A percentile compares a stretch with the other conserved stretches of the same genome.
Evolutionary conservation across 179 eudicot species (phyloP).

Genomic region (Beta corolliflora): DNA sequence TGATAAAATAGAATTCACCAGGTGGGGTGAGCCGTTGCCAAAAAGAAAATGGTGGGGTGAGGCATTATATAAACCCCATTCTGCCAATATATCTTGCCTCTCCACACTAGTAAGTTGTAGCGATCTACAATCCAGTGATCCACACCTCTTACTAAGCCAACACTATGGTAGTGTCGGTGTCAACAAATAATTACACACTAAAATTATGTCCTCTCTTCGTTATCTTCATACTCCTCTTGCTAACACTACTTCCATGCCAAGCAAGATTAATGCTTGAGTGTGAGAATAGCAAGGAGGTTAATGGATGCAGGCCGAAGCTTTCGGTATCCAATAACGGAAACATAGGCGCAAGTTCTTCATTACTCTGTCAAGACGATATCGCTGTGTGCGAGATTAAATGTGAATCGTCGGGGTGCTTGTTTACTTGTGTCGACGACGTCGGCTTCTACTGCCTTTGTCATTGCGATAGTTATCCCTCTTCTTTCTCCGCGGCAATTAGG

Average conservation of each 20-base stretch:
- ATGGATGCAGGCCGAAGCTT: not conserved
- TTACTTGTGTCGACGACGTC: slow-evolving; percentile 36
- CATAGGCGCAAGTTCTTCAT: not conserved
- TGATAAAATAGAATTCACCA: too few relatives aligned
- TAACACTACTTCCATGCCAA: slow-evolving; percentile 8
- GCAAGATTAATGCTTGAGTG: slow-evolving; percentile 6
- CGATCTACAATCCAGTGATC: not conserved
- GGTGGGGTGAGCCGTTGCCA: too few relatives aligned
- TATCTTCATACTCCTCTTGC: not conserved
- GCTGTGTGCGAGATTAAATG: slow-evolving; percentile 17
- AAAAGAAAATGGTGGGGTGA: too few relatives aligned
- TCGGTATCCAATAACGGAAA: not conserved
- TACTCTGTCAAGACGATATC: not conserved
- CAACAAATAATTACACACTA: not conserved
- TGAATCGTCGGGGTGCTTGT: slow-evolving; percentile 17
- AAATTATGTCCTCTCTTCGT: slow-evolving; percentile 7
- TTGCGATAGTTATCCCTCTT: not conserved
- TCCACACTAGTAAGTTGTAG: not conserved
- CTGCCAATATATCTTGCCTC: slow-evolving; percentile 12
- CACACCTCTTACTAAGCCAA: not conserved
- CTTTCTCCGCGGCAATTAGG: not conserved
- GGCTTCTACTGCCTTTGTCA: slow-evolving; percentile 32
- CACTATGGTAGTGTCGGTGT: slow-evolving; percentile 17
- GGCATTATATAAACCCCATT: not conserved
- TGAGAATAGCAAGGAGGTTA: not conserved